phyloP scores from a whole-genome alignment of 139 green algal genomes.

The Astrephomene gubernaculifera region DNA sequence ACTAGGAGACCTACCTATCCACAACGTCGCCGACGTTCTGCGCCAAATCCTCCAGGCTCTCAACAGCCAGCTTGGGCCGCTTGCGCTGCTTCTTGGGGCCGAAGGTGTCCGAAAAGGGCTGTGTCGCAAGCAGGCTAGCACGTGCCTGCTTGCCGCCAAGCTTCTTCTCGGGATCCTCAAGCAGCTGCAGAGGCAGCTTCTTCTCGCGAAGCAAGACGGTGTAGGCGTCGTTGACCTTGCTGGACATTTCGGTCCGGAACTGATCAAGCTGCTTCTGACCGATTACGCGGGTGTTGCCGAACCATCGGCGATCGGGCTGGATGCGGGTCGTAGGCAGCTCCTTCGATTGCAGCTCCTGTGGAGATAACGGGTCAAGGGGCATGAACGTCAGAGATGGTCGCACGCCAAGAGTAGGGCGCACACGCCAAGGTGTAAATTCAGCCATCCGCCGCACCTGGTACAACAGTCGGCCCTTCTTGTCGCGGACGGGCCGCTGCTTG shows the following conservation, averaged over 20 bases:
- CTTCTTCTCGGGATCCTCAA: constrained; percentile 89
- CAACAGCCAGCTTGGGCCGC: constrained; percentile 82
- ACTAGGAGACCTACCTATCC: no score
- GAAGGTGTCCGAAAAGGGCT: constrained; percentile 92
- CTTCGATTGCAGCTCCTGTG: constrained; percentile 92
- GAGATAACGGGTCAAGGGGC: no score
- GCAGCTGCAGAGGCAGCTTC: constrained; percentile 95
- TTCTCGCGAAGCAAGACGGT: constrained; percentile 95
- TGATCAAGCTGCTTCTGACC: constrained; percentile 96
- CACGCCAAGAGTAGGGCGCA: no score
- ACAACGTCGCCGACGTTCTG: constrained; percentile 52
- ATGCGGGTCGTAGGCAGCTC: constrained; percentile 97
- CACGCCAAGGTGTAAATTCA: no score
- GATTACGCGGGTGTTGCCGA: constrained; percentile 98
- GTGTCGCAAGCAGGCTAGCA: constrained; percentile 82
- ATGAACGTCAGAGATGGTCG: no score
- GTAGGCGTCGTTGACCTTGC: constrained; percentile 93
- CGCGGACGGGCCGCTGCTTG: constrained; percentile 84
- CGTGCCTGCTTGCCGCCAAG: constrained; percentile 60
- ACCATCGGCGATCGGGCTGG: constrained; percentile 95
- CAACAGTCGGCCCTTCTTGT: constrained; percentile 93
- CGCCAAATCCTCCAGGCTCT: constrained; percentile 79
- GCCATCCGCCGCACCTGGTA: constrained; percentile 76
- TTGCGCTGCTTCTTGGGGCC: constrained; percentile 85
- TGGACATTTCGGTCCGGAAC: constrained; percentile 95